Evolutionary conservation across 2,329 filamentous ascomycete species (phyloP).

Genomic region (Madurella fahalii): DNA sequence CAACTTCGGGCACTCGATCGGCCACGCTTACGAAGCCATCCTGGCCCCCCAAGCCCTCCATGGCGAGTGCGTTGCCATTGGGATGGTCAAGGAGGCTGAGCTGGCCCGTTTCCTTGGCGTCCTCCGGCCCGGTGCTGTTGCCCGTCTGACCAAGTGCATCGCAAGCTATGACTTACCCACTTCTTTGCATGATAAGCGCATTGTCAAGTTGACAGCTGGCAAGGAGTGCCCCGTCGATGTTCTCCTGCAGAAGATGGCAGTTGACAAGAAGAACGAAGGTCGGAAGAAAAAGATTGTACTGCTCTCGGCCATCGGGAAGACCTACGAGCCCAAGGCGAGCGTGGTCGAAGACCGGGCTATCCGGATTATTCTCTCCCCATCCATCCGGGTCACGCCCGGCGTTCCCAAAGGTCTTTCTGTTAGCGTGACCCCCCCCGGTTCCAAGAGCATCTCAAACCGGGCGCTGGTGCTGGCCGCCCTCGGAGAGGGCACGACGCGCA

Average conservation of each 20-base stretch:
- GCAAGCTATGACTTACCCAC: slow-evolving; percentile 89
- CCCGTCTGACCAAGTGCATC: slow-evolving; percentile 87
- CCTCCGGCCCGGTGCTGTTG: slow-evolving; percentile 79
- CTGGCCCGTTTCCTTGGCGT: slow-evolving; percentile 84
- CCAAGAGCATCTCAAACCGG: slow-evolving; percentile 96
- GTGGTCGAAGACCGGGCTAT: slow-evolving; percentile 85
- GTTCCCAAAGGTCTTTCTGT: slow-evolving; percentile 63
- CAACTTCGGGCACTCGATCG: slow-evolving; percentile 97
- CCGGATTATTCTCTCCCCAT: slow-evolving; percentile 74
- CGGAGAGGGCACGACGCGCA: slow-evolving; percentile 76
- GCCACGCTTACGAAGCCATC: slow-evolving; percentile 93
- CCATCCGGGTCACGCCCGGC: slow-evolving; percentile 68
- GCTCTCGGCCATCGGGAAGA: slow-evolving; percentile 82
- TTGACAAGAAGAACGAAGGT: slow-evolving; percentile 98
- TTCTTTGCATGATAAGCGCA: slow-evolving; percentile 75
- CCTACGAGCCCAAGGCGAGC: slow-evolving; percentile 81
- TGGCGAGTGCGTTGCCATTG: slow-evolving; percentile 92
- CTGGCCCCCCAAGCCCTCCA: slow-evolving; percentile 93
- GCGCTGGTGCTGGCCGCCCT: slow-evolving; percentile 92
- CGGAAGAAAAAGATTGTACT: slow-evolving; percentile 94
- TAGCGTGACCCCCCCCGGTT: slow-evolving; percentile 83
- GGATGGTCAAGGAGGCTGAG: slow-evolving; percentile 98
- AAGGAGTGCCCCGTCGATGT: slow-evolving; percentile 85
- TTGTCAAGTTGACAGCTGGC: slow-evolving; percentile 76
- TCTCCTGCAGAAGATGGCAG: slow-evolving; percentile 86